These are phyloP conservation scores for Saccharomyces hybrid DNA, from an alignment of 1,139 yeast genomes.

Conservation along the genomic window DNA sequence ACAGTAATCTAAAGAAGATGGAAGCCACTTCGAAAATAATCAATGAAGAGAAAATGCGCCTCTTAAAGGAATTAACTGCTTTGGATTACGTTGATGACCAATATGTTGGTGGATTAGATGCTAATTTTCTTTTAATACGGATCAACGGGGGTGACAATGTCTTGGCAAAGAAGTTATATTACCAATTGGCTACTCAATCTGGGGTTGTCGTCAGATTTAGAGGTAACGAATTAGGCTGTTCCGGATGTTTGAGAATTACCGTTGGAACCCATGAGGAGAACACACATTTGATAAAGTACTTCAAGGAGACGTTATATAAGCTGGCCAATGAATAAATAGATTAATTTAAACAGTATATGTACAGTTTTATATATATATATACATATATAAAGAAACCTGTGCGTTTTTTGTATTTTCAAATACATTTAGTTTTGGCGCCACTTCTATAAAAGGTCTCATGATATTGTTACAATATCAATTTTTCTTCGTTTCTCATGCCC, in stretches of 20 bases:
- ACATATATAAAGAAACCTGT: not conserved
- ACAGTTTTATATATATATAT: too few relatives aligned
- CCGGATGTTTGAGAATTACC: conserved; percentile 79
- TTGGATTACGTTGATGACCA: conserved; percentile 55
- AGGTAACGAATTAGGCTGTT: conserved; percentile 83
- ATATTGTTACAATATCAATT: not conserved
- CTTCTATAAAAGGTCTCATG: not conserved
- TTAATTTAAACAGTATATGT: too few relatives aligned
- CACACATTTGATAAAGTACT: conserved; percentile 43
- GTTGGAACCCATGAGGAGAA: conserved; percentile 81
- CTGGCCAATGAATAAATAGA: conserved; percentile 11
- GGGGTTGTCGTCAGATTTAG: conserved; percentile 84
- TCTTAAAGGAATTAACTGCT: conserved; percentile 46
- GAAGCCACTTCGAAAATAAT: conserved; percentile 44
- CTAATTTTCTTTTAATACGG: conserved; percentile 75
- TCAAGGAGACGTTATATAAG: conserved; percentile 36
- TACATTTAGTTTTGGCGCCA: too few relatives aligned
- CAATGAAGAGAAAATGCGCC: conserved; percentile 44
- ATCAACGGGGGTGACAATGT: conserved; percentile 52
- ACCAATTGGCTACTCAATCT: conserved; percentile 57
- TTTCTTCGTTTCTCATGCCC: not conserved
- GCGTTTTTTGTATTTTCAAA: not conserved
- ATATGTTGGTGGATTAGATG: conserved; percentile 78
- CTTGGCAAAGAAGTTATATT: conserved; percentile 62
- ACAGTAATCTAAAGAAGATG: conserved; percentile 55